Evolutionary conservation across 208 protist species (phyloP), one percentile per base, ranked within the genome.

Genomic region (Trypanosoma melophagium): DNA sequence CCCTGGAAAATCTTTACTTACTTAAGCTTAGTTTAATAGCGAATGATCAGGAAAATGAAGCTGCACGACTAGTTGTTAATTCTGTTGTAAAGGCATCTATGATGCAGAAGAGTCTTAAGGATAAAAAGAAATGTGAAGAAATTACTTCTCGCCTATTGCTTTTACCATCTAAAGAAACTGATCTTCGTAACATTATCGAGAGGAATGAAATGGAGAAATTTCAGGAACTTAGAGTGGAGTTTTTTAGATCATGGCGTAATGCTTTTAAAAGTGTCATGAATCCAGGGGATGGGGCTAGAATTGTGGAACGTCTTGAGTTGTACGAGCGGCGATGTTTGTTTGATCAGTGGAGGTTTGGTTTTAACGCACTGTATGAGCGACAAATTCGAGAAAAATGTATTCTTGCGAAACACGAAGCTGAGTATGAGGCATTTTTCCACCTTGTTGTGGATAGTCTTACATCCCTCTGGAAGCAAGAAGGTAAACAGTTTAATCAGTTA

Each of bases 291-390:
- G 81, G 77, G n/a, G 53, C 76, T 1, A 31, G 55, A 12, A 69
- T 86, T 56, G 55, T 92, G 28, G n/a, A 72, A 35, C 65, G 76
- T 41, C 61, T 93, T 14, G 83, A 93, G 61, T 56, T 87, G 7
- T 79, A 90, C 25, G 76, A 88, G 54, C 68, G 87, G 13, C 73
- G 71, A 21, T 80, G 79, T 41, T 60, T 93, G 19, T 71, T 73
- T 41, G 83, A 88, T 47, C 79, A 87, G 69, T 76, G 79, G 66
- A 69, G 83, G 40, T 41, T 69, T 52, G 83, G 64, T 13, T 73
- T 86, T 58, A 59, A 66, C 25, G 56, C 67, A 25, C 24, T 92
- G 55, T 14, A 57, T 40, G 58, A 74, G 19, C 45, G 60, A 21
- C 57, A 61, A n/a, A 19, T 75, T 24, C 41, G 38, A 5, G 60